Base-by-base conservation (phyloP, 371 early-diverging fungal genomes). In the Apophysomyces trapeziformis region DNA sequence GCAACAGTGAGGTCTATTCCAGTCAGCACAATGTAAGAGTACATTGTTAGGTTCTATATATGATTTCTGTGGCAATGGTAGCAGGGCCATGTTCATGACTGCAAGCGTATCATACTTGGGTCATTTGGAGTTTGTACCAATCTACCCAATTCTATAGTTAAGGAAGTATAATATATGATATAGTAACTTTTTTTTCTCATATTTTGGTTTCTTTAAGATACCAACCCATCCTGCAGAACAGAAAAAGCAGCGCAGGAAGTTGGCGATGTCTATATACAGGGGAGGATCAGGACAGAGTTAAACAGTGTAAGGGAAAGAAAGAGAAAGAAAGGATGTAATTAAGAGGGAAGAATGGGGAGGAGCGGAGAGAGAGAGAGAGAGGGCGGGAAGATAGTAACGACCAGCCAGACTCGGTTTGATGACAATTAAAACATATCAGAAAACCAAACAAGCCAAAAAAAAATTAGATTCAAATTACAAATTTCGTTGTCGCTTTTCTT, bases 71-170 rank as follows among this genome's bases (percentile, higher is more conserved):
- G 32, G 32, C 32, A 26, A 83, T 92, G 92, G 84, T 93, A 95
- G 95, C 98, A 97, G 86, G 93, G 94, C 88, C 96, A 96, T 78
- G 91, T 91, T 62, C 96, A 97, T 81, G 95, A 94, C 89, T 82
- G 85, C 89, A 93, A 93, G 79, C 93, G 93, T 73, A 83, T 91
- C 54, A 45, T 45, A n/a, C 46, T 13, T n/a, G 4, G 12, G 13
- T 45, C 16, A n/a, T 0, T 43, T 43, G 95, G 93, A 72, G 90
- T 87, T 67, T 92, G 91, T 44, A 85, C 76, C 54, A 89, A 91
- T 79, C 93, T 95, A 35, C 85, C 80, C 74, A 85, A 85, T 70
- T 71, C 79, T 63, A 72, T 75, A 59, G 72, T 83, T 62, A 75
- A 75, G 69, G 68, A 43, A 46, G n/a, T 26, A 63, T 43, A 60